phyloP scores from a whole-genome alignment of 345 rosid genomes.

The Linum trigynum region DNA sequence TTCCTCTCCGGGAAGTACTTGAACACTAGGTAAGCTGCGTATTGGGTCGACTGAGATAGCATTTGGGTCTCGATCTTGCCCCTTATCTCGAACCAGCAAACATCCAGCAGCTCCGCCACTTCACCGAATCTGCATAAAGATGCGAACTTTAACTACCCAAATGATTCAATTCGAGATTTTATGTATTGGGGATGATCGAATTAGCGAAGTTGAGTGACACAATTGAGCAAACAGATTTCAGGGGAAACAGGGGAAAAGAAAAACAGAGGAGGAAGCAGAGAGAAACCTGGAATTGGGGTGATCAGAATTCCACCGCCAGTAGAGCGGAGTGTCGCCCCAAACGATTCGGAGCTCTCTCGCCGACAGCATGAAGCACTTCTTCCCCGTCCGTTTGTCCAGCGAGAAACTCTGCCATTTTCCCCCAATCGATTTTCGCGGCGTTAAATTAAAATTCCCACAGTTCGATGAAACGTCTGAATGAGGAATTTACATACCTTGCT shows the following conservation, averaged over 20 bases:
- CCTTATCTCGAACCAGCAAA: conserved; percentile 24
- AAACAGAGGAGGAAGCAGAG: no score
- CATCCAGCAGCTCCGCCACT: conserved; percentile 20
- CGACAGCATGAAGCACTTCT: conserved; percentile 52
- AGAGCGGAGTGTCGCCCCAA: conserved; percentile 42
- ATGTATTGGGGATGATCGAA: no score
- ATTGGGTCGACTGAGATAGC: conserved; percentile 21
- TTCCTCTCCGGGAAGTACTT: background rate
- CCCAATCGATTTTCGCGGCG: background rate
- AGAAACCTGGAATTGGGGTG: conserved; percentile 25
- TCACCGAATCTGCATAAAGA: conserved; percentile 17
- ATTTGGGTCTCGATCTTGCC: conserved; percentile 16
- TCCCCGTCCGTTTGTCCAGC: conserved; percentile 45
- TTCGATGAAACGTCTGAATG: background rate
- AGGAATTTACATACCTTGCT: conserved; percentile 30
- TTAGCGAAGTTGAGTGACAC: background rate
- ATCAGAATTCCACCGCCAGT: conserved; percentile 45
- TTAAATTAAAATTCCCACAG: background rate
- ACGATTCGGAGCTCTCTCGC: conserved; percentile 38
- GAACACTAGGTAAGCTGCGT: conserved; percentile 31
- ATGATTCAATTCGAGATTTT: no score
- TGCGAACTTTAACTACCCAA: background rate
- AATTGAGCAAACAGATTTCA: background rate
- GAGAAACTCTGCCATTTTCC: conserved; percentile 24
- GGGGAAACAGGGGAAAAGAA: background rate